Evolutionary conservation across 2,329 filamentous ascomycete species (phyloP).

Genomic region (Xylaria sp.): DNA sequence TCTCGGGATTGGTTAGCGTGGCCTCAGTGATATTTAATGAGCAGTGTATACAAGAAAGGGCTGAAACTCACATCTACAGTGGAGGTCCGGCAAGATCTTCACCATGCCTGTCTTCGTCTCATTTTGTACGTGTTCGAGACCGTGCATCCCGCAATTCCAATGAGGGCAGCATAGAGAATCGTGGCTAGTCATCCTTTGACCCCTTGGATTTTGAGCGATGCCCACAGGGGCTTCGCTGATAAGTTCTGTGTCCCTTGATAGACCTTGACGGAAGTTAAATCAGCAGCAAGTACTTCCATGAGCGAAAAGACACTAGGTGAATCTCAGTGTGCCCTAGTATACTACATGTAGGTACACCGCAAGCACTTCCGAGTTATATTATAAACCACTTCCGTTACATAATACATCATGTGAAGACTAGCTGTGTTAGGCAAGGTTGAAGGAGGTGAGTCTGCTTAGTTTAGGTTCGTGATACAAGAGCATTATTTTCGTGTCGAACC

Average conservation of each 20-base stretch:
- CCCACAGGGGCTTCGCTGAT: background rate
- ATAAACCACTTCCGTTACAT: background rate
- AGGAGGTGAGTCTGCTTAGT: background rate
- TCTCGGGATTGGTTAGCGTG: no score
- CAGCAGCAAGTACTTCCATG: background rate
- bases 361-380: background rate
- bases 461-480: background rate
- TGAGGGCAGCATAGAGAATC: background rate
- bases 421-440: background rate
- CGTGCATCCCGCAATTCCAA: conserved; percentile 25
- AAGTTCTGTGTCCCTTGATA: background rate
- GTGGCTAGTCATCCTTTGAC: background rate
- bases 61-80: background rate
- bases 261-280: background rate
- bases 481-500: background rate
- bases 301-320: background rate
- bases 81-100: conserved; percentile 1
- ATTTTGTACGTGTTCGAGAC: conserved; percentile 27
- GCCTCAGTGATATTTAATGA: no score
- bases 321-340: background rate
- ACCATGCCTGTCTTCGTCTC: conserved; percentile 23
- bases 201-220: background rate
- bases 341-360: background rate
- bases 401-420: background rate
- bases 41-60: no score